Evolutionary conservation across 768 basidiomycete species (phyloP), one percentile per base, ranked within the genome.

Genomic region (Pulveroboletus sp.): DNA sequence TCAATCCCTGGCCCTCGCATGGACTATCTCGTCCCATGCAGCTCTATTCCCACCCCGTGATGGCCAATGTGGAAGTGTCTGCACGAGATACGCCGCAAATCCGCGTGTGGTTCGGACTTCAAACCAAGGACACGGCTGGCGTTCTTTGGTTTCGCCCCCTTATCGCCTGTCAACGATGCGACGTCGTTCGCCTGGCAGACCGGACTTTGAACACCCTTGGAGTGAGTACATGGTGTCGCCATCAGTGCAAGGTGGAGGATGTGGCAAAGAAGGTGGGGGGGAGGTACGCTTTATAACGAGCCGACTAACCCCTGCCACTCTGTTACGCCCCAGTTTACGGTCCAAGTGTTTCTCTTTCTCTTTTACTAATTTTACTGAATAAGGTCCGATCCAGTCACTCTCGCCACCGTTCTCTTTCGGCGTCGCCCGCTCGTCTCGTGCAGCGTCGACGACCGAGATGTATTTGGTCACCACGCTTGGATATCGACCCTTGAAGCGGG

Each of bases 61-160:
- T 8, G 14, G 41, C 21, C 44, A 17, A n/a, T 14, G 47, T 5
- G 11, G 31, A 33, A 15, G 21, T 21, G 21, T 21, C 21, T 21
- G 21, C 2, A 18, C 21, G 49, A 30, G 11, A 17, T 30, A 21
- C 18, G 6, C 13, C 43, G 33, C 43, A 56, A 28, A 17, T 39
- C 35, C 36, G 33, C 10, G 21, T 11, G 32, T 30, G 30, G 37
- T 46, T 43, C 46, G 53, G 53, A 46, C 46, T 27, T 49, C 42
- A 44, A 44, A 45, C 27, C 26, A 40, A 44, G 26, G 13, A 43
- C 42, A 17, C n/a, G 33, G n/a, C 15, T 18, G 36, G 2, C 35
- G 18, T 14, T 26, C 31, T 31, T 33, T 27, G 33, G 44, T 45
- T 45, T 35, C 43, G 21, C 43, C 32, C 18, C 4, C 35, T 36